Percentiles rank a stretch among this genome's conserved stretches.
These are phyloP conservation scores for Fusarium transvaalense DNA, from an alignment of 2,329 filamentous ascomycete species.

Conservation along the genomic window DNA sequence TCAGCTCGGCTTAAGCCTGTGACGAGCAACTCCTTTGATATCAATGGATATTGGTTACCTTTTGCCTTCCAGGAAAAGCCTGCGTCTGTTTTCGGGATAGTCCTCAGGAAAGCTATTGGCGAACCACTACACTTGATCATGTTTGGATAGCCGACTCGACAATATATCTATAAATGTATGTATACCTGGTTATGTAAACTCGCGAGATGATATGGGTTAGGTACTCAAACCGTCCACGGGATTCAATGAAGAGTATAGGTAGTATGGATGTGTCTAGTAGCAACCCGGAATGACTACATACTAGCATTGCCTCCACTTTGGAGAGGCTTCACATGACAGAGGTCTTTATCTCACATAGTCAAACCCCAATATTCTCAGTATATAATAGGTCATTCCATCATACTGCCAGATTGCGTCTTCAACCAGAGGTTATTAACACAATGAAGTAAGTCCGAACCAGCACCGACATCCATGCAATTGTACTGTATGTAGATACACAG, in stretches of 20 bases:
- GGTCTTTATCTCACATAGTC: no score
- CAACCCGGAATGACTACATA: no score
- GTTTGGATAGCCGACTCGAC: neutral
- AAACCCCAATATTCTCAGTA: no score
- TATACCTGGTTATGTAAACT: no score
- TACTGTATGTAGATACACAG: neutral
- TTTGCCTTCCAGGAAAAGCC: neutral
- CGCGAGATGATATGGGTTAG: no score
- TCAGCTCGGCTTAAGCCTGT: neutral
- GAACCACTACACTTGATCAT: neutral
- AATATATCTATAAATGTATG: neutral
- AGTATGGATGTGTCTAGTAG: no score
- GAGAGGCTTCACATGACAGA: no score
- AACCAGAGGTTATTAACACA: neutral
- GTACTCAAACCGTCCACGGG: no score
- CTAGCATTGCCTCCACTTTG: no score
- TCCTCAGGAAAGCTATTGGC: neutral
- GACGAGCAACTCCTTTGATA: no score
- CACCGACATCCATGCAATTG: conserved; percentile 7
- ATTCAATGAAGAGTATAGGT: no score
- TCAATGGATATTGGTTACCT: neutral
- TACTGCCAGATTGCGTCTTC: neutral
- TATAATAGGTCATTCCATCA: no score
- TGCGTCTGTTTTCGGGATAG: neutral
- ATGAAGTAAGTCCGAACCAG: conserved; percentile 31